Percentiles rank a stretch among this genome's conserved stretches.
Evolutionary conservation across 2,329 filamentous ascomycete species (phyloP).

Genomic region (Claviceps cyperi): DNA sequence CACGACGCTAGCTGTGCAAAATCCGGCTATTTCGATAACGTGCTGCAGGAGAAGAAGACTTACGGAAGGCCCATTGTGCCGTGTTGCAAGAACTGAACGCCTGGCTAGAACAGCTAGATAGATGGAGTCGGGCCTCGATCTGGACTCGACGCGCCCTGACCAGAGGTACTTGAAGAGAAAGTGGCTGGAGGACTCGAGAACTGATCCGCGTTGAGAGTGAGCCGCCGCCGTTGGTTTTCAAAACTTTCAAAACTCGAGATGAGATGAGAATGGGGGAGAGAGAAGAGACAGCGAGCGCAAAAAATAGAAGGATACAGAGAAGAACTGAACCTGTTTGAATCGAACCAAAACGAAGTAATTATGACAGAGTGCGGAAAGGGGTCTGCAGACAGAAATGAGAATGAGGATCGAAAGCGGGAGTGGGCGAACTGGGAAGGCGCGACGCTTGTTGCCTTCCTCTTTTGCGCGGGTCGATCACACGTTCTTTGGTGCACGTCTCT

Average conservation of each 20-base stretch:
- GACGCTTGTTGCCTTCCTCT: not conserved
- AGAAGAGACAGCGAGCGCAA: not conserved
- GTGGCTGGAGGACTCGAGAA: not conserved
- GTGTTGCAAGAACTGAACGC: not conserved
- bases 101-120: not conserved
- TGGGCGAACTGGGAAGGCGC: not conserved
- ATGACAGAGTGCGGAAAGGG: not conserved
- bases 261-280: too few relatives aligned
- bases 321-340: not conserved
- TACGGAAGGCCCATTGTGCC: constrained; percentile 33
- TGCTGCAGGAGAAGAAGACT: constrained; percentile 15
- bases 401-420: not conserved
- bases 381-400: not conserved
- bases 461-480: not conserved
- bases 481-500: not conserved
- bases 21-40: not conserved
- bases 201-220: not conserved
- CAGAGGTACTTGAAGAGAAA: too few relatives aligned
- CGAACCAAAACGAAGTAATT: too few relatives aligned
- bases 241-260: too few relatives aligned
- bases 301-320: not conserved
- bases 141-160: not conserved
- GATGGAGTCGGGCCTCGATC: not conserved
- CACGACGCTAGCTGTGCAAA: not conserved
- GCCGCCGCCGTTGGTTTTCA: not conserved